A percentile compares a stretch with the other conserved stretches of the same genome.
Evolutionary conservation across 352 stramenopile genomes (phyloP).

Genomic region (Phytophthora crassamura): DNA sequence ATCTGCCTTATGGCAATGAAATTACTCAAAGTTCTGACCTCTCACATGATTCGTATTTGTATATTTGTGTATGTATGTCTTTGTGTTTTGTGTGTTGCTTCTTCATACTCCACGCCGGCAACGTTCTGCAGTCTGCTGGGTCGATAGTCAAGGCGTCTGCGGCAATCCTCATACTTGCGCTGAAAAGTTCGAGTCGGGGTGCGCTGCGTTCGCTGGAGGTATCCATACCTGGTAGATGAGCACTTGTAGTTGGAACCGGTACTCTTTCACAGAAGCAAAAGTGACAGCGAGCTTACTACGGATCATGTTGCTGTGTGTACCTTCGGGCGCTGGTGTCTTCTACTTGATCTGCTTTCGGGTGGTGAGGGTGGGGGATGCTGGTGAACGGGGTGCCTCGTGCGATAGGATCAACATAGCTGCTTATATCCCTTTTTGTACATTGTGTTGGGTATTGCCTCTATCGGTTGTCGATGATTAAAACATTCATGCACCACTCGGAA

Average conservation of each 20-base stretch:
- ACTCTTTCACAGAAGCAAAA: conserved; percentile 91
- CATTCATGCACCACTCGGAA: conserved; percentile 91
- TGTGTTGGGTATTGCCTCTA: conserved; percentile 14
- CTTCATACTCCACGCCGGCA: conserved; percentile 90
- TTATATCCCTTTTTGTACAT: conserved; percentile 54
- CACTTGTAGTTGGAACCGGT: conserved; percentile 89
- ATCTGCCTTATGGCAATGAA: conserved; percentile 93
- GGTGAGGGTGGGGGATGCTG: neutral
- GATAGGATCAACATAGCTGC: conserved; percentile 87
- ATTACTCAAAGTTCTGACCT: conserved; percentile 90
- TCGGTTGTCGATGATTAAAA: conserved; percentile 84
- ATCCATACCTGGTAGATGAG: conserved; percentile 32
- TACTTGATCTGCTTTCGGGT: conserved; percentile 29
- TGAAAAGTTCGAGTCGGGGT: conserved; percentile 78
- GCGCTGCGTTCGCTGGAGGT: conserved; percentile 16
- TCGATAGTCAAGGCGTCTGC: conserved; percentile 37
- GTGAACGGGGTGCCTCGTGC: conserved; percentile 34
- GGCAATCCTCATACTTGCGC: conserved; percentile 48
- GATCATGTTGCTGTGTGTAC: conserved; percentile 59
- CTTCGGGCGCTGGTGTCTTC: conserved; percentile 3
- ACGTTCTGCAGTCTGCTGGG: conserved; percentile 64
- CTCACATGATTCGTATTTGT: conserved; percentile 18
- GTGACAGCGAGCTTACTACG: conserved; percentile 88
- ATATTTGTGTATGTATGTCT: conserved; percentile 31
- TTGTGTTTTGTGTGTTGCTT: conserved; percentile 48